These are phyloP conservation scores for Aspergillus japonicus DNA, from an alignment of 2,329 filamentous ascomycete genomes.

Conservation along the genomic window DNA sequence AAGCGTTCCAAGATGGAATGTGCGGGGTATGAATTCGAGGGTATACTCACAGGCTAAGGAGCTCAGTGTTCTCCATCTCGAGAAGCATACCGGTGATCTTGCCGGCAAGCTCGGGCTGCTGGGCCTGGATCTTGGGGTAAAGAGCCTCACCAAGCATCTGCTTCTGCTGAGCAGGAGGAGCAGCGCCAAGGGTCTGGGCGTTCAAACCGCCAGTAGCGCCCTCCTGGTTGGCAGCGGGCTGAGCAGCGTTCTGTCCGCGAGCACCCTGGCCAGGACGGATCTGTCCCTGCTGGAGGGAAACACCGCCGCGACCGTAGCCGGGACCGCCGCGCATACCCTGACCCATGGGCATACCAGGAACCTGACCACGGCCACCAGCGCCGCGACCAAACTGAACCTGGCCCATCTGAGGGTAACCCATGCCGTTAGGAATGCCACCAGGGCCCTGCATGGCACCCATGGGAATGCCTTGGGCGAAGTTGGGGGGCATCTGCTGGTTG, in stretches of 20 bases:
- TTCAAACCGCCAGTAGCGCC: conserved; percentile 45
- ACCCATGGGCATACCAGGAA: conserved; percentile 68
- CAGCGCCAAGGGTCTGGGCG: conserved; percentile 51
- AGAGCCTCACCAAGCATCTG: conserved; percentile 97
- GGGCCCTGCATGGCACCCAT: conserved; percentile 60
- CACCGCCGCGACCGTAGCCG: conserved; percentile 47
- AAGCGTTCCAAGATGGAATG: too few species aligned
- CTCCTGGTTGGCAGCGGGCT: conserved; percentile 36
- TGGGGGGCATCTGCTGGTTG: conserved; percentile 82
- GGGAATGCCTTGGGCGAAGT: conserved; percentile 72
- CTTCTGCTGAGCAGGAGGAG: conserved; percentile 80
- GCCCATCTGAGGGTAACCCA: conserved; percentile 76
- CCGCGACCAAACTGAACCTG: conserved; percentile 74
- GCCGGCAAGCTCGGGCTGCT: conserved; percentile 93
- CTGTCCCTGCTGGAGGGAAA: conserved; percentile 39
- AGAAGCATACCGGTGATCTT: conserved; percentile 99
- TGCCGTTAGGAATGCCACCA: conserved; percentile 71
- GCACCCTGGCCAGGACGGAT: conserved; percentile 43
- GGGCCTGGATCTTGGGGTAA: conserved; percentile 95
- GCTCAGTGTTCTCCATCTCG: conserved; percentile 96
- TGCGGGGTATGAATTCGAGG: background rate
- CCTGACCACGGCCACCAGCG: conserved; percentile 67
- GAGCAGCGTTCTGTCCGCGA: conserved; percentile 42
- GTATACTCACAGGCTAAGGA: conserved; percentile 85
- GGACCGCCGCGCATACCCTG: conserved; percentile 49